phyloP scores from a whole-genome alignment of 257 asterid genomes.

The Solanum gandarillasii region DNA sequence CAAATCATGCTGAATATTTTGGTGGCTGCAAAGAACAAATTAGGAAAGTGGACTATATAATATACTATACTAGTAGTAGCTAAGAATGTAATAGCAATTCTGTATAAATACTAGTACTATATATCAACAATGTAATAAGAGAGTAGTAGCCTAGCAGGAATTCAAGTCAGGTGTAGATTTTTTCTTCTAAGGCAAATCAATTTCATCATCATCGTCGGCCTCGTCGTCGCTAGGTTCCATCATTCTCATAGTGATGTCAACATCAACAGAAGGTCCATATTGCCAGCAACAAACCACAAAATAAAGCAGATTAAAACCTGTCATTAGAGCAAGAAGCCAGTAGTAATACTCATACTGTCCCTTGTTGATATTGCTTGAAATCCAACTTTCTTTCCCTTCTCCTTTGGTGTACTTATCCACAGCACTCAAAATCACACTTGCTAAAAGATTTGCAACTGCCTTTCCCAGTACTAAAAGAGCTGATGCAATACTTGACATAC shows the following conservation, averaged over 20 bases:
- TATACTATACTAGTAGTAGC: not conserved
- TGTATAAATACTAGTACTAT: not conserved
- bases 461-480: slow-evolving; percentile 41
- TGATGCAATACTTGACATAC: slow-evolving; percentile 50
- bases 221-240: not conserved
- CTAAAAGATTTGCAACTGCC: slow-evolving; percentile 38
- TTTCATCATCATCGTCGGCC: not conserved
- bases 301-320: slow-evolving; percentile 23
- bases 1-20: no score
- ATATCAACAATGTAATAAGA: not conserved
- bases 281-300: slow-evolving; percentile 38
- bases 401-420: slow-evolving; percentile 25
- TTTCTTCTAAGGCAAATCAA: not conserved
- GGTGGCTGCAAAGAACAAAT: no score
- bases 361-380: slow-evolving; percentile 35
- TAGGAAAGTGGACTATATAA: no score
- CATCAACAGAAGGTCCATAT: slow-evolving; percentile 35
- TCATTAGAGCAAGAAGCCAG: slow-evolving; percentile 42
- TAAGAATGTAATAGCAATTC: not conserved
- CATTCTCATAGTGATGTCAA: not conserved
- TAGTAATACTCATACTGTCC: slow-evolving; percentile 54
- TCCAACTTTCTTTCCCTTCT: slow-evolving; percentile 51
- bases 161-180: not conserved
- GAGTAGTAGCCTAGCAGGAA: not conserved
- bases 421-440: slow-evolving; percentile 28